phyloP scores from a whole-genome alignment of 805 yeast genomes.

The Priceomyces castillae region DNA sequence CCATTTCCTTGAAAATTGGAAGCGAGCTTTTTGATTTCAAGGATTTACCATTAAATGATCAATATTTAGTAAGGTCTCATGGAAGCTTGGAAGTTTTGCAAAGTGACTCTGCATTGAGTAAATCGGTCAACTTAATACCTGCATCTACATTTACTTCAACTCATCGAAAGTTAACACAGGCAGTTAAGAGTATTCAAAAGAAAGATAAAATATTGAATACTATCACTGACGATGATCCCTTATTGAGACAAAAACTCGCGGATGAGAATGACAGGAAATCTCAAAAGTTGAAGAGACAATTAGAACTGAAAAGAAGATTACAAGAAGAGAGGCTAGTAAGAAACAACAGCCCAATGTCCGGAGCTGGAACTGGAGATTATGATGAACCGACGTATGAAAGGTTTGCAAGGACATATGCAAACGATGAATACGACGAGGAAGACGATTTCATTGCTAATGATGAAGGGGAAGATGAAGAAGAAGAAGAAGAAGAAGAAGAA shows the following conservation, averaged over 20 bases:
- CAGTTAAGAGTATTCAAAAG: conserved; percentile 51
- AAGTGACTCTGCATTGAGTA: conserved; percentile 61
- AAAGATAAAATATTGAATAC: conserved; percentile 51
- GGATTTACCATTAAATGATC: conserved; percentile 62
- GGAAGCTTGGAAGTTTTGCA: conserved; percentile 70
- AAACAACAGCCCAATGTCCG: conserved; percentile 29
- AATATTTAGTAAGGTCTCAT: conserved; percentile 68
- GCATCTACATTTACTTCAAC: conserved; percentile 85
- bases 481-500: conserved; percentile 43
- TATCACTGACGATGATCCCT: conserved; percentile 63
- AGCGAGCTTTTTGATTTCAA: conserved; percentile 81
- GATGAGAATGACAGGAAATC: conserved; percentile 61
- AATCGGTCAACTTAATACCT: conserved; percentile 76
- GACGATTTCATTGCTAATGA: conserved; percentile 46
- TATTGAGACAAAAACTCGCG: conserved; percentile 59
- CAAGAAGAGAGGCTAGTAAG: conserved; percentile 61
- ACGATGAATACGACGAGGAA: conserved; percentile 37
- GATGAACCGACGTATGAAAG: conserved; percentile 39
- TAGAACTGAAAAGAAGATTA: conserved; percentile 56
- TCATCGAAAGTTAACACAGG: conserved; percentile 74
- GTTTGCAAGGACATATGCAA: conserved; percentile 35
- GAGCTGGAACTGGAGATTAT: conserved; percentile 6
- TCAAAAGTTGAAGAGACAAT: conserved; percentile 62
- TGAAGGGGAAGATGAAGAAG: conserved; percentile 35
- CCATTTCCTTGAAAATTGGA: conserved; percentile 81